Conservation (phyloP, 2,329 filamentous ascomycete genomes). For the Chaetomium olivaceum region DNA sequence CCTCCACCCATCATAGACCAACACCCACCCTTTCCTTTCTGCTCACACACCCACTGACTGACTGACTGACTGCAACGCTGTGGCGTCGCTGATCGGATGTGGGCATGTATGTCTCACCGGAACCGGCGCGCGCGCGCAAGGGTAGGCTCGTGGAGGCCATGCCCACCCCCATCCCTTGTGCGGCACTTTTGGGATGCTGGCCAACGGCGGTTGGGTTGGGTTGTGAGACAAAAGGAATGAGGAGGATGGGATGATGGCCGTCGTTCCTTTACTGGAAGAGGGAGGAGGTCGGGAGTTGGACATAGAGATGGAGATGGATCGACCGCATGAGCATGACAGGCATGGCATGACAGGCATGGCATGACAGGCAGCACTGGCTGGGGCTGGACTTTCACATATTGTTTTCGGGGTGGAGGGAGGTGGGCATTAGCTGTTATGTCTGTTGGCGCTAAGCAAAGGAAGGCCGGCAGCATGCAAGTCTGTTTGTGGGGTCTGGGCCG, state of each 20-base stretch:
- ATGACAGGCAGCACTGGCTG: neutral
- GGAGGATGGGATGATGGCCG: neutral
- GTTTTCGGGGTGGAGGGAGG: neutral
- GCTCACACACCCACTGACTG: neutral
- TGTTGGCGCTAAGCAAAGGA: neutral
- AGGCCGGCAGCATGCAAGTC: neutral
- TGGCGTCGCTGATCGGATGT: slow-evolving; percentile 11
- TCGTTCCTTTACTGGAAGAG: neutral
- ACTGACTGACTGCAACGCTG: too few species aligned
- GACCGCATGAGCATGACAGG: too few species aligned
- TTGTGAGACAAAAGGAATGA: neutral
- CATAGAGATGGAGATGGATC: neutral
- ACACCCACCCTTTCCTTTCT: neutral
- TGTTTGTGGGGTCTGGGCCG: neutral
- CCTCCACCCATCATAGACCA: neutral
- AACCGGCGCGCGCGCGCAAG: neutral
- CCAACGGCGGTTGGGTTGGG: slow-evolving; percentile 1
- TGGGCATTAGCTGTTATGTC: neutral
- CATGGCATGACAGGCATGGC: too few species aligned
- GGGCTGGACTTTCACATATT: neutral
- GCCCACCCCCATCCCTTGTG: neutral
- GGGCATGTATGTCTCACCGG: slow-evolving; percentile 9
- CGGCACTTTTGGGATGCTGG: neutral
- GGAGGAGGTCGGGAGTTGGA: neutral
- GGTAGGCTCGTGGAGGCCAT: neutral